Evolutionary conservation across 2,329 filamentous ascomycete genomes (phyloP).

Genomic region (Fusarium temperatum): DNA sequence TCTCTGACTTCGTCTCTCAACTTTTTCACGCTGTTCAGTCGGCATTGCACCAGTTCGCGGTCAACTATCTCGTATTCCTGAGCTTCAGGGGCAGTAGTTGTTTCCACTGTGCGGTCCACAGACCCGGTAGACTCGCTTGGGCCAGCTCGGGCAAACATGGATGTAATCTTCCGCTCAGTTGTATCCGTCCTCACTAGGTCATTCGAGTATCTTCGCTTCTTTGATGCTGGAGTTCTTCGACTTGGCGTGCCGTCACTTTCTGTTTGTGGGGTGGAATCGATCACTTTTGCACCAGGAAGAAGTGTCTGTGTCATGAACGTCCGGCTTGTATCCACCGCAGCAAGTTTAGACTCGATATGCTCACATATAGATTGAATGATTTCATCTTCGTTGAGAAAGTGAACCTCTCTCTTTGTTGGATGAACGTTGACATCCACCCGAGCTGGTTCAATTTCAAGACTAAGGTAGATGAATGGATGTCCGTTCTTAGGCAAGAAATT

Average conservation of each 20-base stretch:
- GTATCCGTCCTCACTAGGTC: slow-evolving; percentile 91
- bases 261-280: slow-evolving; percentile 38
- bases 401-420: slow-evolving; percentile 95
- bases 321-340: slow-evolving; percentile 89
- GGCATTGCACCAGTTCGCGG: slow-evolving; percentile 74
- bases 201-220: slow-evolving; percentile 63
- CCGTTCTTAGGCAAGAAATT: slow-evolving; percentile 91
- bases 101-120: slow-evolving; percentile 45
- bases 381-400: slow-evolving; percentile 97
- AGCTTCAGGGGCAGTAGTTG: slow-evolving; percentile 54
- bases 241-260: slow-evolving; percentile 43
- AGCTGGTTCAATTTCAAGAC: slow-evolving; percentile 89
- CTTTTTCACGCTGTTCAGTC: slow-evolving; percentile 84
- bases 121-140: slow-evolving; percentile 33
- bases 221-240: slow-evolving; percentile 50
- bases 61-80: slow-evolving; percentile 77
- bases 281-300: slow-evolving; percentile 69
- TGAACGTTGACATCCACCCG: slow-evolving; percentile 97
- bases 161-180: slow-evolving; percentile 91
- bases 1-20: slow-evolving; percentile 84
- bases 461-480: slow-evolving; percentile 93
- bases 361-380: slow-evolving; percentile 88
- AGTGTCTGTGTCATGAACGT: slow-evolving; percentile 95
- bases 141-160: slow-evolving; percentile 78
- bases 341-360: slow-evolving; percentile 79